Evolutionary conservation across 2,329 filamentous ascomycete species (phyloP).

Genomic region (Aquanectria penicillioides): DNA sequence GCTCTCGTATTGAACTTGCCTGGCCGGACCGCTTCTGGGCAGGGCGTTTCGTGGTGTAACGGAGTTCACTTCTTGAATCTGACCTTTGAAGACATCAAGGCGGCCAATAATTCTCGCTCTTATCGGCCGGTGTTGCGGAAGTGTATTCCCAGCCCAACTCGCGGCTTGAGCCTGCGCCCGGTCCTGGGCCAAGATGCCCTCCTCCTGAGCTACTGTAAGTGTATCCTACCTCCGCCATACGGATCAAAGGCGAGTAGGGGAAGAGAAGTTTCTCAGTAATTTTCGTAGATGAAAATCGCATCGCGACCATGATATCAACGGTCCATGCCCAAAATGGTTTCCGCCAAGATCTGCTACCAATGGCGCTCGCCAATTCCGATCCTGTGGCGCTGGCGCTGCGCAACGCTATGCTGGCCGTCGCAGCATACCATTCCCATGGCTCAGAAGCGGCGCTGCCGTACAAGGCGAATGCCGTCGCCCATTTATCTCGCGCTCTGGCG

Average conservation of each 20-base stretch:
- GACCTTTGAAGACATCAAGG: slow-evolving; percentile 49
- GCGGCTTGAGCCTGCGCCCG: slow-evolving; percentile 23
- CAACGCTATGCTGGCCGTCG: slow-evolving; percentile 56
- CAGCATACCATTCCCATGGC: slow-evolving; percentile 54
- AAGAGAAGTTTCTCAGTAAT: neutral
- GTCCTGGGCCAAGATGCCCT: slow-evolving; percentile 21
- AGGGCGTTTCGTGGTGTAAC: slow-evolving; percentile 40
- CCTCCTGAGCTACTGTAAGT: slow-evolving; percentile 37
- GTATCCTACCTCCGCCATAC: no score
- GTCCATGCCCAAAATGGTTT: slow-evolving; percentile 59
- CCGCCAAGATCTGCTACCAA: slow-evolving; percentile 55
- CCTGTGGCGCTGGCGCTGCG: slow-evolving; percentile 50
- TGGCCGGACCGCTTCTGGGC: neutral
- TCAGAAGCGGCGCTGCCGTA: slow-evolving; percentile 52
- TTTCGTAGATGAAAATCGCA: slow-evolving; percentile 48
- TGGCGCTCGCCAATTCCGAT: slow-evolving; percentile 51
- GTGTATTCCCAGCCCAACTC: slow-evolving; percentile 2
- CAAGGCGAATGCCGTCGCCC: slow-evolving; percentile 53
- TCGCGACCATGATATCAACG: slow-evolving; percentile 58
- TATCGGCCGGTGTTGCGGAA: neutral
- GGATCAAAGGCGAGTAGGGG: no score
- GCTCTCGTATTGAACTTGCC: neutral
- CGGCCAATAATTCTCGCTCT: neutral
- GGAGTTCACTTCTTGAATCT: slow-evolving; percentile 52
- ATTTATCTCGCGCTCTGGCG: slow-evolving; percentile 50